Evolutionary conservation across 768 basidiomycete species (phyloP).

Genomic region (Artomyces pyxidatus): DNA sequence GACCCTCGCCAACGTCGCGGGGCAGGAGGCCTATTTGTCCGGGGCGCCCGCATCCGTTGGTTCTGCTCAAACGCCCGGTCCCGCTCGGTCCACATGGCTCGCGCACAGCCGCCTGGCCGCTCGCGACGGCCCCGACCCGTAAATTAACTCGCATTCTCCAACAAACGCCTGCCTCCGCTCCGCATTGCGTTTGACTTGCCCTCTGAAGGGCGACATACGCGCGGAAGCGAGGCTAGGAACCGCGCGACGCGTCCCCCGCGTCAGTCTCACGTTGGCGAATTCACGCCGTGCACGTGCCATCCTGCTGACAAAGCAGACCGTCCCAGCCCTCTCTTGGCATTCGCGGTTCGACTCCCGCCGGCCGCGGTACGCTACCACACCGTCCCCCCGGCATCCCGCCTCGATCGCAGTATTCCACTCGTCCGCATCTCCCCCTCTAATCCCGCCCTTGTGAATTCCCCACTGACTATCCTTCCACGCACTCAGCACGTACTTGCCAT

Average conservation of each 20-base stretch:
- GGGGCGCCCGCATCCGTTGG: background rate
- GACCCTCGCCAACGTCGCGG: background rate
- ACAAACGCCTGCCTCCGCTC: background rate
- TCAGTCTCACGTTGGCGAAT: background rate
- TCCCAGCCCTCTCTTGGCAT: no score
- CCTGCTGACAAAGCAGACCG: background rate
- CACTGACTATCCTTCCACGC: no score
- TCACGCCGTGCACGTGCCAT: background rate
- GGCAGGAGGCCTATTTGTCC: background rate
- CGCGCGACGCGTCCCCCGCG: background rate
- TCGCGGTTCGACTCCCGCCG: no score
- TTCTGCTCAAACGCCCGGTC: no score
- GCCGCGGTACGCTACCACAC: no score
- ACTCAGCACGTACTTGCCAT: no score
- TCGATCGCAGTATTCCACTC: no score
- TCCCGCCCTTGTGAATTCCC: no score
- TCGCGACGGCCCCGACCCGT: background rate
- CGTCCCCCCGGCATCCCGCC: no score
- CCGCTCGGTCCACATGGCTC: no score
- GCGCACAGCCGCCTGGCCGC: no score
- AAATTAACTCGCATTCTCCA: background rate
- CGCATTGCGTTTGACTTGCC: background rate
- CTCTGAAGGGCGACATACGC: background rate
- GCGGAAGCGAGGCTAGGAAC: background rate
- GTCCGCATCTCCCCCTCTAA: no score